Base-by-base conservation (phyloP, 2,329 filamentous ascomycete species). In the Emericellopsis cladophorae region DNA sequence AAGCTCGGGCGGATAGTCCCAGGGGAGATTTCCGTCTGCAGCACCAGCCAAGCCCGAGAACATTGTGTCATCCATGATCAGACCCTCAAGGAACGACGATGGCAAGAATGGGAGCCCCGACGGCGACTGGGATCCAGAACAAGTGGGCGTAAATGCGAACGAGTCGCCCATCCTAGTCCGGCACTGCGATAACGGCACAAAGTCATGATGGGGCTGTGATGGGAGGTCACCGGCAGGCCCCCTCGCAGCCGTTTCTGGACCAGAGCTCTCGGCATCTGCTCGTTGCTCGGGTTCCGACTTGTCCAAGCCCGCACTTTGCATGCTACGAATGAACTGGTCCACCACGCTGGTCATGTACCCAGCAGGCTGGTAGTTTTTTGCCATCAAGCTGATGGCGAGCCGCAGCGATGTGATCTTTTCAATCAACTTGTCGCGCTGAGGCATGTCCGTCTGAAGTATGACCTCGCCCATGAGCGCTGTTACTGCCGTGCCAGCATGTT, bases 401-500 rank as follows among this genome's bases (percentile, higher is more conserved):
- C 38, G 36, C 26, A 45, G 37, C n/a, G 36, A 42, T 8, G 29
- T 21, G n/a, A 45, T 24, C 21, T 22, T 44, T 16, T 39, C 21
- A 12, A 44, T 32, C 34, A 41, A 21, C 10, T n/a, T 15, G 7
- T 29, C 26, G 12, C 39, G 23, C 42, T 44, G 39, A 8, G 11
- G n/a, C 9, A 29, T 29, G n/a, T 45, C 37, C 7, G 37, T 9
- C 36, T 43, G 41, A n/a, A 45, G 31, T 5, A 43, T 32, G 29
- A 41, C 31, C 35, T 45, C 44, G 37, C 37, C 44, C 44, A 45
- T 45, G 26, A 45, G 18, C 9, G 43, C 37, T 10, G 43, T 42
- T 11, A 40, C 43, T 7, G 43, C 43, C 2, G 40, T 42, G 14
- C 43, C 43, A 9, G 43, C 43, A 31, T 45, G 43, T 29, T 42